These are phyloP conservation scores for Endotrypanum monterogeii DNA, from an alignment of 208 protist species.

Conservation along the genomic window DNA sequence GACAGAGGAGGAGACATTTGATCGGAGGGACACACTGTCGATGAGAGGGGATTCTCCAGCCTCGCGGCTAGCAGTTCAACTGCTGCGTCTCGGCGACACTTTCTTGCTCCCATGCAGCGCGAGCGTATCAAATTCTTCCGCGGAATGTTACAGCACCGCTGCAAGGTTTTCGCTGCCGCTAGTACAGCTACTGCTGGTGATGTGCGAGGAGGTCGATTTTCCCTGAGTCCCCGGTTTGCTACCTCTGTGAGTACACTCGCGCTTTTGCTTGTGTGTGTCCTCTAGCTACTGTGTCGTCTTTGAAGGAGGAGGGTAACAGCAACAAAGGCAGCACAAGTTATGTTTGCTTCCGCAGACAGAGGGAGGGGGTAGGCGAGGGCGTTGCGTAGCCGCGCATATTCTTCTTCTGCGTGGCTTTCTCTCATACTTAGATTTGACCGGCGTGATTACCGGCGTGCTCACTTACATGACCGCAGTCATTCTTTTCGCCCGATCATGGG, in stretches of 20 bases:
- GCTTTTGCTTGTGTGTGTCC: background rate
- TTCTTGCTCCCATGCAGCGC: background rate
- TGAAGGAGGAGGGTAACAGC: background rate
- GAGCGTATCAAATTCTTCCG: background rate
- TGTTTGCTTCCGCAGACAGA: background rate
- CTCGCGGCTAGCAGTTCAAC: background rate
- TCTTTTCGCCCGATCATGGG: background rate
- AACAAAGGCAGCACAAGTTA: background rate
- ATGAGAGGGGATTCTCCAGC: background rate
- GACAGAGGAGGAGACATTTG: background rate
- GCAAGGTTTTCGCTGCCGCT: slow-evolving; percentile 7
- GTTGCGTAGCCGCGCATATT: background rate
- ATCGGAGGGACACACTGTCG: background rate
- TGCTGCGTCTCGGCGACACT: background rate
- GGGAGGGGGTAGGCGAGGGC: background rate
- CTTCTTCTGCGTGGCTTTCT: background rate
- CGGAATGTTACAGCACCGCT: background rate
- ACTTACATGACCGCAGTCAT: background rate
- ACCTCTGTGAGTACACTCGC: background rate
- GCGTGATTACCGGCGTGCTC: background rate
- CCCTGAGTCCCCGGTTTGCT: background rate
- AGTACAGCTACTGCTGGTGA: slow-evolving; percentile 11
- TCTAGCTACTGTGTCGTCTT: background rate
- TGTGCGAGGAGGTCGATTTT: background rate
- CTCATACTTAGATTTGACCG: background rate